Evolutionary conservation across 164 flowering plant species (phyloP).

Genomic region (Chimonanthus salicifolius): DNA sequence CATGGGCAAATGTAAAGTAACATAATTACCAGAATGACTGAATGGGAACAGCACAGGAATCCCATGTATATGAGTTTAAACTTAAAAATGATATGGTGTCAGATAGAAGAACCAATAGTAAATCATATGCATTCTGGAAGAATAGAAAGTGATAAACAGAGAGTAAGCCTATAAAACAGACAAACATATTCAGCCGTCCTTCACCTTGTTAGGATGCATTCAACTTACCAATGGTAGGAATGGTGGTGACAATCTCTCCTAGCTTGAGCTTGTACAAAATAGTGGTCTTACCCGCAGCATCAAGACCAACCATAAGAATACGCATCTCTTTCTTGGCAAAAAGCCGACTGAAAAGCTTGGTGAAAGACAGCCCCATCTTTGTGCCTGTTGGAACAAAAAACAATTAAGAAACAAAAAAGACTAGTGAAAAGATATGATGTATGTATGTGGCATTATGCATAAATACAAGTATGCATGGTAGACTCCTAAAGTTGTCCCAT

Average conservation of each 20-base stretch:
- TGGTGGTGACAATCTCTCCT: conserved; percentile 69
- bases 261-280: conserved; percentile 61
- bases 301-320: conserved; percentile 67
- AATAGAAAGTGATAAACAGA: neutral
- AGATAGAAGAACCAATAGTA: no score
- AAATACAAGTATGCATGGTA: neutral
- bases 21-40: no score
- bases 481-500: neutral
- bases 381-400: conserved; percentile 9
- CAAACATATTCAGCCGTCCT: neutral
- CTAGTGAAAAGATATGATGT: neutral
- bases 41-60: neutral
- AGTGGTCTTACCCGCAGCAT: conserved; percentile 69
- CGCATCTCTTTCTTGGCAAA: conserved; percentile 76
- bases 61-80: neutral
- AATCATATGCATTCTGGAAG: neutral
- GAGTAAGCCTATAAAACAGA: neutral
- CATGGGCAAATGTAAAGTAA: no score
- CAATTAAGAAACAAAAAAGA: neutral
- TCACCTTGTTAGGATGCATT: neutral
- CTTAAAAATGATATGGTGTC: neutral
- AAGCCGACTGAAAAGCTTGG: conserved; percentile 64
- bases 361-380: conserved; percentile 66
- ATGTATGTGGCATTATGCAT: no score
- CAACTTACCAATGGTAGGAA: conserved; percentile 61